Base-by-base conservation (phyloP, 768 basidiomycete species). In the Mycena metata region DNA sequence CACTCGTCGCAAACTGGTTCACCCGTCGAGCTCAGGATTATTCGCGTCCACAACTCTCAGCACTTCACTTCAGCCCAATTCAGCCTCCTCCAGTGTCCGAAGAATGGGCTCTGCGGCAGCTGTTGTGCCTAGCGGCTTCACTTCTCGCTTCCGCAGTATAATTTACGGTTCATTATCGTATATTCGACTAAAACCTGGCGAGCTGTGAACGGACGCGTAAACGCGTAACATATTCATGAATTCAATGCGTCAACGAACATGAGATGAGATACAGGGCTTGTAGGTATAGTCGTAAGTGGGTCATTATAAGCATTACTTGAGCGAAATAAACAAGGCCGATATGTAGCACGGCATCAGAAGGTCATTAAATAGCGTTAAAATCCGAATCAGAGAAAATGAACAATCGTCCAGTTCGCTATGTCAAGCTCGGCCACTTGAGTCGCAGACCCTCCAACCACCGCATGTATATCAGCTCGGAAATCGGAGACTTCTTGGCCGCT, bases 391-490 rank as follows among this genome's bases (percentile, higher is more conserved):
- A 41, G 39, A 52, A 55, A 52, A 65, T 33, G 35, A 39, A 15
- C 39, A 11, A 15, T 15, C 16, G 55, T 47, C 43, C 30, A 15
- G 39, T 13, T 42, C 16, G 36, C 26, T 82, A 86, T 73, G 83
- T 80, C 56, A 94, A 84, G 73, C 84, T 92, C 7, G 94, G 94
- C 96, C 96, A 96, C 78, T 95, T 96, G 75, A 96, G 83, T 79
- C 89, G 91, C 60, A 98, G 81, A 4, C 96, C 96, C 75, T 98
- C 94, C 26, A 98, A 83, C 96, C 97, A 99, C 55, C 97, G 90
- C 87, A 96, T 91, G 78, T 98, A 99, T n/a, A 99, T 83, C 70
- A 99, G 86, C 77, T 99, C 97, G 23, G 96, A 94, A 33, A 99
- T 96, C 8, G 96, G 96, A 62, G 95, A 96, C 77, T 91, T 92